Conservation (phyloP, 2,329 filamentous ascomycete species). For the Arthrobotrys conoides region DNA sequence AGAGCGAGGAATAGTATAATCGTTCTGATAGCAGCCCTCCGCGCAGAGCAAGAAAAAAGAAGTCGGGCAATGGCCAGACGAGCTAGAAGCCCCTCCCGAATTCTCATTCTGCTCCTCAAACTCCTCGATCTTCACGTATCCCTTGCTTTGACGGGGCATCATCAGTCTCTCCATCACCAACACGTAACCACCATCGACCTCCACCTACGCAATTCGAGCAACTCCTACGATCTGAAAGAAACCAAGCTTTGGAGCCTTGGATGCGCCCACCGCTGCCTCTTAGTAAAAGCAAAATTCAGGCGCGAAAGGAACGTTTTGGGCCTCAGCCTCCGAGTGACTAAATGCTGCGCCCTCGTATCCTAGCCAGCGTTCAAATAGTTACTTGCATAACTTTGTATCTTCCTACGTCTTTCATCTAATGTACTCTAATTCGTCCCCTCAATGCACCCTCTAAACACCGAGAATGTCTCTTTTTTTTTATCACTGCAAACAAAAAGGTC, state of each 20-base stretch:
- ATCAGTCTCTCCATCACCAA: slow-evolving; percentile 13
- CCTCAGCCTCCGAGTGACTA: slow-evolving; percentile 6
- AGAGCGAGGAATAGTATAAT: slow-evolving; percentile 52
- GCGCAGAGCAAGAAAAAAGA: slow-evolving; percentile 11
- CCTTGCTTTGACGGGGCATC: slow-evolving; percentile 3
- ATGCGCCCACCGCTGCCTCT: slow-evolving; percentile 10
- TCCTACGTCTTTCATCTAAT: slow-evolving; percentile 1
- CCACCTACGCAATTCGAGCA: slow-evolving; percentile 6
- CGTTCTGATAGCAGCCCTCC: not conserved
- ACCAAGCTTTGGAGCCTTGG: slow-evolving; percentile 7
- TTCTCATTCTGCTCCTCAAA: slow-evolving; percentile 4
- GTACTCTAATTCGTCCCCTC: slow-evolving; percentile 12
- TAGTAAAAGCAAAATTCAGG: slow-evolving; percentile 25
- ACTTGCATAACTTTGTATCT: slow-evolving; percentile 2
- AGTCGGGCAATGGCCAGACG: slow-evolving; percentile 7
- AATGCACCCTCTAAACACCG: not conserved
- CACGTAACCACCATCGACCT: not conserved
- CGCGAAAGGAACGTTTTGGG: slow-evolving; percentile 42
- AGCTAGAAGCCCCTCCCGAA: slow-evolving; percentile 33
- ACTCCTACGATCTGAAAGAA: not conserved
- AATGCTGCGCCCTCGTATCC: not conserved
- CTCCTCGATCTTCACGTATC: not conserved
- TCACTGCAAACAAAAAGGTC: slow-evolving; percentile 12
- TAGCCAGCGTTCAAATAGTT: not conserved
- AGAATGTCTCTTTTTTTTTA: slow-evolving; percentile 34